Percentiles rank a stretch among this genome's conserved stretches.
These are phyloP conservation scores for Carex kokanica DNA, from an alignment of 176 grass and related monocot species.

Conservation along the genomic window DNA sequence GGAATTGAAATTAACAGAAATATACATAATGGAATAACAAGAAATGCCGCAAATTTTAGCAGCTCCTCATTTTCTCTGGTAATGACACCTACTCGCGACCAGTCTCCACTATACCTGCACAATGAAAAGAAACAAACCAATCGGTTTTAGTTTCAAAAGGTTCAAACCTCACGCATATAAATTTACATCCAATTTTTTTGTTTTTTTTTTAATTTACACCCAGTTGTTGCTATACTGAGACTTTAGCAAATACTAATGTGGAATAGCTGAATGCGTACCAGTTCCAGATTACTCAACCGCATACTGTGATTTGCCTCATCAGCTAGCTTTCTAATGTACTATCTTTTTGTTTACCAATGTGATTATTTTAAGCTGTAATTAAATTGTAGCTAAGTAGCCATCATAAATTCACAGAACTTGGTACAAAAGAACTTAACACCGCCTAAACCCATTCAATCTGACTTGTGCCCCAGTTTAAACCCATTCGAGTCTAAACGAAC, in stretches of 20 bases:
- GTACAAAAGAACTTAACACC: not conserved
- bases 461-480: not conserved
- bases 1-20: conserved; percentile 36
- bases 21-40: conserved; percentile 56
- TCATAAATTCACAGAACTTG: not conserved
- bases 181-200: not conserved
- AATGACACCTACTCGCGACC: conserved; percentile 76
- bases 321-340: not conserved
- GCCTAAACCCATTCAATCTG: not conserved
- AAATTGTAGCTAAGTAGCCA: too few relatives aligned
- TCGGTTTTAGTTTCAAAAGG: not conserved
- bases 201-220: not conserved
- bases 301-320: not conserved
- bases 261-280: not conserved
- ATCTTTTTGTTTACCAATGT: not conserved
- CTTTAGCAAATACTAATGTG: not conserved
- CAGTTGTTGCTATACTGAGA: not conserved
- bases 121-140: not conserved
- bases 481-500: not conserved
- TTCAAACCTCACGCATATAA: not conserved
- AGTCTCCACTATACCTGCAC: conserved; percentile 86
- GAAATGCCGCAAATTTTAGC: conserved; percentile 59
- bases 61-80: conserved; percentile 71
- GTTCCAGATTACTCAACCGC: not conserved
- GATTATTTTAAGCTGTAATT: not conserved